Percentiles rank a stretch among this genome's conserved stretches.
Conservation (phyloP, 306 rosid species). For the Astragalus membranaceus region DNA sequence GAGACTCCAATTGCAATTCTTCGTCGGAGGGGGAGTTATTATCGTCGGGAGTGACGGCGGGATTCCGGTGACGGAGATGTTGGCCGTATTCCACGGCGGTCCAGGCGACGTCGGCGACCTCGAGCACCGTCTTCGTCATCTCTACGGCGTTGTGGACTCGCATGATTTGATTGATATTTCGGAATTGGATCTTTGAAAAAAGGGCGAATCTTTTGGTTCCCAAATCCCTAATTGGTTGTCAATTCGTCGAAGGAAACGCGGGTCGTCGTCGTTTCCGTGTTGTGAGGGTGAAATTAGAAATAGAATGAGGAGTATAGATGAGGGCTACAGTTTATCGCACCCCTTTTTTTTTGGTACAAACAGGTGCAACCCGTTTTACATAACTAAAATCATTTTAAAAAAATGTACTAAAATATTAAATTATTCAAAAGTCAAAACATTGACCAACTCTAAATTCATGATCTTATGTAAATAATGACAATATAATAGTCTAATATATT, state of each 20-base stretch:
- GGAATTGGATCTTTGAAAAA: background rate
- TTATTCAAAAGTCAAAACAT: no score
- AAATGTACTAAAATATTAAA: no score
- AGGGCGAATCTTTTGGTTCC: background rate
- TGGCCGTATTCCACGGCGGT: conserved; percentile 62
- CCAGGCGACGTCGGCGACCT: conserved; percentile 96
- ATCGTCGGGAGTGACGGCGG: background rate
- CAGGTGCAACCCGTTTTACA: no score
- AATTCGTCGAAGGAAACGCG: background rate
- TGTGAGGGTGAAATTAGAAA: background rate
- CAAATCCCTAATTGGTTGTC: background rate
- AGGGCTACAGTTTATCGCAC: no score
- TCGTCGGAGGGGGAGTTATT: conserved; percentile 16
- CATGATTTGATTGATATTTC: conserved; percentile 24
- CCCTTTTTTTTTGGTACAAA: no score
- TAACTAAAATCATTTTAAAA: no score
- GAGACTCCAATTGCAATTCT: conserved; percentile 48
- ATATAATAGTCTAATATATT: no score
- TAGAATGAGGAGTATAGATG: no score
- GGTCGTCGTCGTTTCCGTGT: background rate
- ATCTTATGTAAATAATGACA: no score
- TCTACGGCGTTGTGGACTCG: conserved; percentile 50
- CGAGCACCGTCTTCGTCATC: conserved; percentile 87
- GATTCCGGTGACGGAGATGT: conserved; percentile 36
- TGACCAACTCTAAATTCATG: no score